These are phyloP conservation scores for Hypholoma fasciculare DNA, from an alignment of 768 basidiomycete genomes.

Conservation along the genomic window DNA sequence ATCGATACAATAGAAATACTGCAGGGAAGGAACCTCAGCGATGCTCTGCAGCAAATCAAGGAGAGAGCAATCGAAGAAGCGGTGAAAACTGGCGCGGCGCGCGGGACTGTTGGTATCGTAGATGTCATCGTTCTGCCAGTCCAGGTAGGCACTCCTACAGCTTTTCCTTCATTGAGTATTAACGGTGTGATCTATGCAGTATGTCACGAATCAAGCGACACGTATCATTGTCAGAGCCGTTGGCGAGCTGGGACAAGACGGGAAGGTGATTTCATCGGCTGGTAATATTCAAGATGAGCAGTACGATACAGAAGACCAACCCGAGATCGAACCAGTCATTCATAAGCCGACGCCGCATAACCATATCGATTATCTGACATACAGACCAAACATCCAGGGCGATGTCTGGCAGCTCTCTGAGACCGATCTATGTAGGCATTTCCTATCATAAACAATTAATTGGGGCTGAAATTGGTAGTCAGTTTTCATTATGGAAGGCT, in stretches of 20 bases:
- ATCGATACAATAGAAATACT: conserved; percentile 46
- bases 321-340: conserved; percentile 4
- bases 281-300: conserved; percentile 10
- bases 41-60: conserved; percentile 34
- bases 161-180: not conserved
- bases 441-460: too few relatives aligned
- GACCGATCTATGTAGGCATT: conserved; percentile 36
- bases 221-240: conserved; percentile 60
- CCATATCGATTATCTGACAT: conserved; percentile 30
- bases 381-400: conserved; percentile 34
- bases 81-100: conserved; percentile 44
- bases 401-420: conserved; percentile 47
- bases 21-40: conserved; percentile 29
- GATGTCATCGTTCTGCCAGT: conserved; percentile 59
- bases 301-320: not conserved
- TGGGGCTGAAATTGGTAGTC: not conserved
- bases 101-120: conserved; percentile 44
- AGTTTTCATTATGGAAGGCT: conserved; percentile 65
- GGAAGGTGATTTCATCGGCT: not conserved
- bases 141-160: conserved; percentile 35
- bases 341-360: conserved; percentile 16
- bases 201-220: conserved; percentile 51
- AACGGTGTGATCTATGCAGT: conserved; percentile 21
- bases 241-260: conserved; percentile 41
- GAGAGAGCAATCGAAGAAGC: conserved; percentile 43